A percentile compares a stretch with the other conserved stretches of the same genome.
These are phyloP conservation scores for Sclerotinia borealis DNA, from an alignment of 2,329 filamentous ascomycete genomes.

Conservation along the genomic window DNA sequence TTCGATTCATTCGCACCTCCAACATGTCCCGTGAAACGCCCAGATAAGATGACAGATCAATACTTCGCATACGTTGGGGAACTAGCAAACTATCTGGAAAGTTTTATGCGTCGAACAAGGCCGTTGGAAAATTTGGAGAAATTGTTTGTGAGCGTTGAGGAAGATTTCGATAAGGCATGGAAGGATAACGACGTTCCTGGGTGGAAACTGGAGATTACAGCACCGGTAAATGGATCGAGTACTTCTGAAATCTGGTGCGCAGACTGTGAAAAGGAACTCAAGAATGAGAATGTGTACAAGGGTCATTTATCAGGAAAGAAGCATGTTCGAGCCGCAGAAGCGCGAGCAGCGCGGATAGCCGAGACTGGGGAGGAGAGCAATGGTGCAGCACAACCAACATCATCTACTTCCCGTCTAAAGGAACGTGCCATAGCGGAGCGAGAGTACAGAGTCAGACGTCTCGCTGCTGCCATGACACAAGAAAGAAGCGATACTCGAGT, in stretches of 20 bases:
- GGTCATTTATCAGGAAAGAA: constrained; percentile 86
- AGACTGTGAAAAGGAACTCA: constrained; percentile 91
- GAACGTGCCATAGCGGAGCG: constrained; percentile 86
- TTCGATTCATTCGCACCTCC: constrained; percentile 83
- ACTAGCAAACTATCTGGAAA: constrained; percentile 77
- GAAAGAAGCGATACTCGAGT: constrained; percentile 84
- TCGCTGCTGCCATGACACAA: constrained; percentile 76
- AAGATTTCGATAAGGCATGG: constrained; percentile 82
- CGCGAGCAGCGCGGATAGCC: constrained; percentile 46
- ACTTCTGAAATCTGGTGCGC: constrained; percentile 77
- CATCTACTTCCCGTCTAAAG: constrained; percentile 54
- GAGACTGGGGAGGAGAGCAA: constrained; percentile 31
- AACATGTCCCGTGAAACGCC: constrained; percentile 65
- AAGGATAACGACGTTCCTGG: constrained; percentile 70
- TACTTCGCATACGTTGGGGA: constrained; percentile 87
- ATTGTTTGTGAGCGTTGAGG: constrained; percentile 68
- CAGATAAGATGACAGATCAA: constrained; percentile 83
- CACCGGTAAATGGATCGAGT: constrained; percentile 24
- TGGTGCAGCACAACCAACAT: constrained; percentile 27
- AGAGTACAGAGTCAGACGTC: constrained; percentile 74
- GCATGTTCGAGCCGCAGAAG: constrained; percentile 76
- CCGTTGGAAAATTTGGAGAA: constrained; percentile 83
- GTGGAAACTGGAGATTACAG: constrained; percentile 57
- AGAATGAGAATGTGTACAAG: constrained; percentile 91
- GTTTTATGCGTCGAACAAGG: constrained; percentile 76